phyloP scores from a whole-genome alignment of 2,329 filamentous ascomycete species.

The Botrytis sinoallii region DNA sequence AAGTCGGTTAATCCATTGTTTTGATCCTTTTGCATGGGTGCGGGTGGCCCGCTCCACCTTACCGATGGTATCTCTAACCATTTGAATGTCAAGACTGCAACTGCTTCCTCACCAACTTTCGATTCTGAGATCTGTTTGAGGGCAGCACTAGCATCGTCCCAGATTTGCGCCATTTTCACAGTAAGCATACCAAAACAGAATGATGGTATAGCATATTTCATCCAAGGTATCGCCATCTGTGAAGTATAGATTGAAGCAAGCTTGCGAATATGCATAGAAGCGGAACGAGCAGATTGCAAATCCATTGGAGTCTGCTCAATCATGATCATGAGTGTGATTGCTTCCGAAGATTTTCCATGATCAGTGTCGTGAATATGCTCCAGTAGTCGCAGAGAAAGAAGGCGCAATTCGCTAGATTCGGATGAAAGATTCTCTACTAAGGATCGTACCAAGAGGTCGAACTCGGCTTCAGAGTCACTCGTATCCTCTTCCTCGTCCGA shows the following conservation, averaged over 20 bases:
- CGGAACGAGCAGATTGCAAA: constrained; percentile 69
- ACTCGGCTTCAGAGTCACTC: constrained; percentile 47
- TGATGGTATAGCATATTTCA: constrained; percentile 69
- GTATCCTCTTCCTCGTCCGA: constrained; percentile 13
- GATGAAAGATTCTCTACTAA: constrained; percentile 72
- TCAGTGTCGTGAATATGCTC: constrained; percentile 53
- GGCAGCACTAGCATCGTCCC: constrained; percentile 77
- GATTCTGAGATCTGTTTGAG: constrained; percentile 71
- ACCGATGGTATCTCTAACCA: constrained; percentile 67
- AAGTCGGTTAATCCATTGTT: constrained; percentile 64
- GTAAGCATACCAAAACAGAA: constrained; percentile 90
- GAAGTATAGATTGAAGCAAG: constrained; percentile 50
- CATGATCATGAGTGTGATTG: constrained; percentile 65
- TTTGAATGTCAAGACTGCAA: constrained; percentile 69
- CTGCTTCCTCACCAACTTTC: constrained; percentile 67
- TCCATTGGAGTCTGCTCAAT: constrained; percentile 78
- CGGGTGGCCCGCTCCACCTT: constrained; percentile 48
- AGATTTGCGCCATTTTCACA: constrained; percentile 77
- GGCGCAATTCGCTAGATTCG: constrained; percentile 70
- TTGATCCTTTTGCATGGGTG: constrained; percentile 39
- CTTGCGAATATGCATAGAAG: constrained; percentile 84
- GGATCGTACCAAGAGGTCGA: constrained; percentile 59
- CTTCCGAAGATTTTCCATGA: constrained; percentile 48
- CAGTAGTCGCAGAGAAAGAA: constrained; percentile 70
- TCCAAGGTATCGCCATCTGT: constrained; percentile 64